phyloP scores from a whole-genome alignment of 495 filamentous ascomycete genomes.

The Aspergillus nanangensis region DNA sequence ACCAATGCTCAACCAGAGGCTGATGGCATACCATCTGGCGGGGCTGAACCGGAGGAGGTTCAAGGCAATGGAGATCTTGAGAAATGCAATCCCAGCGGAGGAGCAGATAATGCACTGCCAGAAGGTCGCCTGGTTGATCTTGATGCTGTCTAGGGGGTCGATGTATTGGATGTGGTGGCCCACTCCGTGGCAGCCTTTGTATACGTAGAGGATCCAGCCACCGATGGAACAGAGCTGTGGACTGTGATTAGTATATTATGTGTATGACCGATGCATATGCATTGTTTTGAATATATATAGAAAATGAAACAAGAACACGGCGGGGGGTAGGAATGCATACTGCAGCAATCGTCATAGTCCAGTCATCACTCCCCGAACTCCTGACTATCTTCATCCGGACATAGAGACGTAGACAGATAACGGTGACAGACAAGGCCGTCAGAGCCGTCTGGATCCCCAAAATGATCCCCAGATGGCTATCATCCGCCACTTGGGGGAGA shows the following conservation, averaged over 20 bases:
- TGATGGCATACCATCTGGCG: background rate
- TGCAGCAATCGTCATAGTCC: slow-evolving; percentile 1
- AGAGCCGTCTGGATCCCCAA: background rate
- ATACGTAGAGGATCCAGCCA: slow-evolving; percentile 2
- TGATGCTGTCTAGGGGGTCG: background rate
- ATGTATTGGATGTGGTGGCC: background rate
- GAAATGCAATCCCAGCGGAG: background rate
- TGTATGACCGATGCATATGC: too few relatives aligned
- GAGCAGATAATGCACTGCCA: slow-evolving; percentile 4
- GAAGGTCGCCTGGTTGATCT: slow-evolving; percentile 1
- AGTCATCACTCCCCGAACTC: slow-evolving; percentile 1
- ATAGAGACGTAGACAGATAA: background rate
- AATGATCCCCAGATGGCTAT: background rate
- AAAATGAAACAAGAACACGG: background rate
- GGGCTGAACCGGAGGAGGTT: slow-evolving; percentile 1
- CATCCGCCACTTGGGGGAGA: background rate
- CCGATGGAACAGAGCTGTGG: slow-evolving; percentile 1
- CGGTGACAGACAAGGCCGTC: background rate
- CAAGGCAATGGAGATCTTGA: slow-evolving; percentile 2
- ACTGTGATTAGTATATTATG: background rate
- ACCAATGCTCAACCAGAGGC: slow-evolving; percentile 3
- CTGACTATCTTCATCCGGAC: background rate
- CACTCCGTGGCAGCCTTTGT: slow-evolving; percentile 3
- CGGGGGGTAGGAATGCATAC: background rate
- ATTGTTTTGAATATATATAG: too few relatives aligned